Evolutionary conservation across 2,329 filamentous ascomycete species (phyloP), one percentile per base, ranked within the genome.

Genomic region (Exutisphaerella laricina): DNA sequence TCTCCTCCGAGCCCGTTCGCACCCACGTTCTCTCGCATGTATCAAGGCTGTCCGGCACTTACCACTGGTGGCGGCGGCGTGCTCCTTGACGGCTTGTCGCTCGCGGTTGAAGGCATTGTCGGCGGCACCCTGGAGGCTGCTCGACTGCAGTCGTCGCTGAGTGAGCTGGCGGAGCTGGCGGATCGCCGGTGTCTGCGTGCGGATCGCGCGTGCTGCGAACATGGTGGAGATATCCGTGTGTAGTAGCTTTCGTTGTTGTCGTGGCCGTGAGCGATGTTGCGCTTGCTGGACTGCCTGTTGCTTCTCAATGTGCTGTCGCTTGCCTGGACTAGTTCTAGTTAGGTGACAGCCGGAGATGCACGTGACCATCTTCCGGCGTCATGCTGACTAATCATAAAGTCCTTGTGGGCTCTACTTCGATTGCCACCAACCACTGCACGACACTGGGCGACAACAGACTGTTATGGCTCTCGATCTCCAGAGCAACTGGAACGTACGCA

Each of bases 91-190:
- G 61, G 85, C 85, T 66, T 81, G 75, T 66, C 92, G 82, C 78
- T 98, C 92, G 62, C 84, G 82, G 75, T 94, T 83, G 78, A 97
- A 98, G 63, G 82, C 80, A 72, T 94, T 97, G 73, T 95, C 85
- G 67, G 75, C 74, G 45, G 75, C 66, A 60, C 82, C 80, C 34
- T 67, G 61, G 59, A 85, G 51, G 18, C 51, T 51, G 36, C 49
- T 46, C 41, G 50, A 50, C 35, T 49, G 39, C 13, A 51, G 47
- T 44, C 55, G 39, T 41, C 48, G 45, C 48, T 55, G 50, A 6
- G 43, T 46, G 41, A 55, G 28, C 33, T 57, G 58, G 52, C 60
- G 60, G 41, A 55, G 28, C 33, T 57, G 58, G 52, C 60, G 60
- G 35, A 62, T 40, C 29, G 55, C 52, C 12, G 59, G 51, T 29